Conservation (phyloP, 140 eudicot genomes). For the Senecio squalidus region DNA sequence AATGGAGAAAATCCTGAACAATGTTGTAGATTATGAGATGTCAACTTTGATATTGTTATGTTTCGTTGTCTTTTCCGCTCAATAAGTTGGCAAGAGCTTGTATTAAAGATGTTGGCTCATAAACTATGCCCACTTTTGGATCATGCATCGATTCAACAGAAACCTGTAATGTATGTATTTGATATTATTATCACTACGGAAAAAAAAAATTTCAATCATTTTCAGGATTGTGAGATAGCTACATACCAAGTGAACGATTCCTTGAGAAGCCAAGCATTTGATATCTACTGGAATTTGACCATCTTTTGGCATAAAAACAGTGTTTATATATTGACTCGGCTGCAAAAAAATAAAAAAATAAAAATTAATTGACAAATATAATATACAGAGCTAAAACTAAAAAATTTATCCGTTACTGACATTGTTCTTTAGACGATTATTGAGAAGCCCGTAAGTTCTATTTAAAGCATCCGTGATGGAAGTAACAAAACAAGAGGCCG, state of each 20-base stretch:
- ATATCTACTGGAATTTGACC: constrained; percentile 69
- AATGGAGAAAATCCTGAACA: neutral
- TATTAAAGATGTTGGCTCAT: constrained; percentile 67
- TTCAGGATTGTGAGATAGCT: constrained; percentile 7
- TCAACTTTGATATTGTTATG: neutral
- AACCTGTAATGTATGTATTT: constrained; percentile 38
- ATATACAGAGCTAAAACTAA: neutral
- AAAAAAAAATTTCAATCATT: neutral
- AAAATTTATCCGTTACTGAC: constrained; percentile 40
- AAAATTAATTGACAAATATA: neutral
- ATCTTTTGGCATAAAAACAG: constrained; percentile 75
- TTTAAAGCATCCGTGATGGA: constrained; percentile 86
- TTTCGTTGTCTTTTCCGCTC: constrained; percentile 16
- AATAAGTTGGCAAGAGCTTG: constrained; percentile 65
- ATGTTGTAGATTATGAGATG: neutral
- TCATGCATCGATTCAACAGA: constrained; percentile 65
- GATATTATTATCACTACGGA: neutral
- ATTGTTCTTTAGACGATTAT: constrained; percentile 54
- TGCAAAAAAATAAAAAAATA: constrained; percentile 26
- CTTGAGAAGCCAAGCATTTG: constrained; percentile 59
- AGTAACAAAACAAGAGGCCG: constrained; percentile 80
- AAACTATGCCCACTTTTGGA: constrained; percentile 70
- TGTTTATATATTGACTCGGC: constrained; percentile 78
- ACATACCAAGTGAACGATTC: constrained; percentile 69
- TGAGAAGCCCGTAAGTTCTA: constrained; percentile 66